phyloP scores from a whole-genome alignment of 2,329 filamentous ascomycete genomes.

The Ascocoryne sarcoides region DNA sequence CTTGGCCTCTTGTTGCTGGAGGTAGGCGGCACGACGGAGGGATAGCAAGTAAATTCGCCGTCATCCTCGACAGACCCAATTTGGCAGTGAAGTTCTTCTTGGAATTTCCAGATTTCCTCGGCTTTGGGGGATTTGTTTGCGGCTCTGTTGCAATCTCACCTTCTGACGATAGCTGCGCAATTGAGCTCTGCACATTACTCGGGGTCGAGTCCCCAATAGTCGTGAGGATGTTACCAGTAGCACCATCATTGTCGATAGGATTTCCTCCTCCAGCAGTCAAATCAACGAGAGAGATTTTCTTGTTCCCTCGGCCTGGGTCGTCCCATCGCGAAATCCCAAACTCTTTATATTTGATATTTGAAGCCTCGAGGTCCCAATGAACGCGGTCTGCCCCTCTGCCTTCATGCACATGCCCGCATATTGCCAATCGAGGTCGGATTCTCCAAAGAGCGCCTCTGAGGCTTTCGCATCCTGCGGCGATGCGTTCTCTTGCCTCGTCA shows the following conservation, averaged over 20 bases:
- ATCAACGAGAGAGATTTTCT: slow-evolving; percentile 56
- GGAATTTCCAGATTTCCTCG: background rate
- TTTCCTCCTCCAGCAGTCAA: slow-evolving; percentile 39
- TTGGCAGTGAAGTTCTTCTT: slow-evolving; percentile 1
- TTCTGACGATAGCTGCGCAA: background rate
- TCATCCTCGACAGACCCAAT: slow-evolving; percentile 6
- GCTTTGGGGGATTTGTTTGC: background rate
- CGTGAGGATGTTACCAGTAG: background rate
- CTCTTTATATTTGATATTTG: slow-evolving; percentile 38
- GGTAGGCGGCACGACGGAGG: slow-evolving; percentile 9
- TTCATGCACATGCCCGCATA: slow-evolving; percentile 68
- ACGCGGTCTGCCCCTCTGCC: slow-evolving; percentile 56
- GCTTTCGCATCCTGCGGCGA: slow-evolving; percentile 48
- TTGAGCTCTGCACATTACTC: background rate
- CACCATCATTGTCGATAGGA: slow-evolving; percentile 39
- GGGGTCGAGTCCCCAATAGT: slow-evolving; percentile 4
- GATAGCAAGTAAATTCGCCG: slow-evolving; percentile 9
- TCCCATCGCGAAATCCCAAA: slow-evolving; percentile 40
- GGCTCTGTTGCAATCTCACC: background rate
- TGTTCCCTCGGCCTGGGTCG: slow-evolving; percentile 47
- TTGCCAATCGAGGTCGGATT: slow-evolving; percentile 52
- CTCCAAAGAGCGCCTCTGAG: slow-evolving; percentile 49
- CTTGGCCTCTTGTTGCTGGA: slow-evolving; percentile 31
- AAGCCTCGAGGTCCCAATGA: slow-evolving; percentile 43
- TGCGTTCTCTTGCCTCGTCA: slow-evolving; percentile 38